Evolutionary conservation across 768 basidiomycete genomes (phyloP), one percentile per base, ranked within the genome.

Genomic region (Tulasnella sp.): DNA sequence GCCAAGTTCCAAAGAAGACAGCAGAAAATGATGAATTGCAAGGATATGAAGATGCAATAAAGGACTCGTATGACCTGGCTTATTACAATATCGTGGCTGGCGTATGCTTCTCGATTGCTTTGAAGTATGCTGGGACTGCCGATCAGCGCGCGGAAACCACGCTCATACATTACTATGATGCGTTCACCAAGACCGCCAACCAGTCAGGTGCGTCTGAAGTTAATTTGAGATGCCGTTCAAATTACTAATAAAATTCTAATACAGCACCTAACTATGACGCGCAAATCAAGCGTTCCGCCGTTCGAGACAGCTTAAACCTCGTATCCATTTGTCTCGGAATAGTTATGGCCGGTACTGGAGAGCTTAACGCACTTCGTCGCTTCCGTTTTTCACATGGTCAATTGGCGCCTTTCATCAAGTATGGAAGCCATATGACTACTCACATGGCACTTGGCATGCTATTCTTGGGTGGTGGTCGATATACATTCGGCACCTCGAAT

Each of bases 321-420:
- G 83, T 98, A 48, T 83, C 87, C 0, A 72, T 95, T 31, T 72
- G 91, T 1, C 67, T 95, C 28, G 80, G 85, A 61, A 83, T 93
- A 75, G 83, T 98, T 37, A 93, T 98, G 88, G 90, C 93, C 1
- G 95, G 95, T 8, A 93, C 91, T 0, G 95, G 95, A 3, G 91
- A 98, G 64, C 77, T 96, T 44, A 83, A 82, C 49, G 88, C 86
- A 58, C 70, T 98, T 15, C 77, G 88, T 16, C 76, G 91, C 19
- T 72, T 98, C 10, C 77, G 95, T 16, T 83, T 87, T 63, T 79
- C 85, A 6, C 96, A 89, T 60, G 93, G 91, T 22, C 81, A 89
- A 73, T 79, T 54, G n/a, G 37, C 53, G 28, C 56, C 58, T 1
- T 71, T 72, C 13, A 78, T 81, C 70, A 78, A 82, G 57, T 98